Conservation (phyloP, 768 basidiomycete genomes). For the Rubroboletus satanas region DNA sequence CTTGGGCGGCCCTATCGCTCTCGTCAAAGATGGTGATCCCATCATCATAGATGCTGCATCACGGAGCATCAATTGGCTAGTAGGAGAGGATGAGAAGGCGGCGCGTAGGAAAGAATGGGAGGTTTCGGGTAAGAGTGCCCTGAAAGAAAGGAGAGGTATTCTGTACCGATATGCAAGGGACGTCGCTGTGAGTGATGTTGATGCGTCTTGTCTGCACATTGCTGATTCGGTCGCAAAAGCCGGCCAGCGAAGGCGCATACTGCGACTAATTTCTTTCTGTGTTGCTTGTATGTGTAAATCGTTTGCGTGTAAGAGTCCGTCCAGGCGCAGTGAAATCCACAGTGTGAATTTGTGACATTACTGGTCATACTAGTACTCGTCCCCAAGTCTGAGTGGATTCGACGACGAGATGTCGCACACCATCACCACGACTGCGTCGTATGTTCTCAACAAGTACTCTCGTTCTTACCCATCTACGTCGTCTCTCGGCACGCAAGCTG, state of each 20-base stretch:
- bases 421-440: slow-evolving; percentile 57
- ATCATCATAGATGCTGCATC: slow-evolving; percentile 70
- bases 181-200: slow-evolving; percentile 66
- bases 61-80: slow-evolving; percentile 67
- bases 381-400: neutral
- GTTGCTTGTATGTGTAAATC: slow-evolving; percentile 1
- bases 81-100: slow-evolving; percentile 62
- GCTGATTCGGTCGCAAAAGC: slow-evolving; percentile 40
- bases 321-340: neutral
- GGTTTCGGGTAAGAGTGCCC: slow-evolving; percentile 54
- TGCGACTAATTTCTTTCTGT: slow-evolving; percentile 51
- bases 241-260: slow-evolving; percentile 79
- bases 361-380: neutral
- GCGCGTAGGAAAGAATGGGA: slow-evolving; percentile 66
- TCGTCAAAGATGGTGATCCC: slow-evolving; percentile 78
- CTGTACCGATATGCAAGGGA: slow-evolving; percentile 80
- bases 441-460: slow-evolving; percentile 62
- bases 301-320: slow-evolving; percentile 4
- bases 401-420: slow-evolving; percentile 26
- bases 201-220: neutral
- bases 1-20: slow-evolving; percentile 82
- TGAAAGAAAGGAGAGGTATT: slow-evolving; percentile 71
- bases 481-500: slow-evolving; percentile 15
- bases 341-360: neutral
- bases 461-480: slow-evolving; percentile 48